Evolutionary conservation across 2,329 filamentous ascomycete genomes (phyloP).

Genomic region (Phialophora macrospora): DNA sequence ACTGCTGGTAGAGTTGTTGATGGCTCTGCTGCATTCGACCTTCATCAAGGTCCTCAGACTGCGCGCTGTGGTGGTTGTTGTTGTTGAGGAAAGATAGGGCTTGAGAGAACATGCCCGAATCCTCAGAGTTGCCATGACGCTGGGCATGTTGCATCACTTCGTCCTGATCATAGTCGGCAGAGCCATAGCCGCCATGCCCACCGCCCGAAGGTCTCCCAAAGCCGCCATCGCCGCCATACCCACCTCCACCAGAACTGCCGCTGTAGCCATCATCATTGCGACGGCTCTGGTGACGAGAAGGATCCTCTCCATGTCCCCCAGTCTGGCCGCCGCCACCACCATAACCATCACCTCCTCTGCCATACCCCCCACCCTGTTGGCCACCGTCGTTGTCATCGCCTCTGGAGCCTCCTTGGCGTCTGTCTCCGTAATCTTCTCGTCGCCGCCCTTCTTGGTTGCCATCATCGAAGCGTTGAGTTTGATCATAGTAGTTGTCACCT

Average conservation of each 20-base stretch:
- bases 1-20: slow-evolving; percentile 70
- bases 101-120: slow-evolving; percentile 61
- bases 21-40: slow-evolving; percentile 69
- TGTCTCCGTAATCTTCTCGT: slow-evolving; percentile 30
- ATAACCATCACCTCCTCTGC: slow-evolving; percentile 18
- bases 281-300: slow-evolving; percentile 25
- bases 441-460: slow-evolving; percentile 26
- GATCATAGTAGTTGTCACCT: slow-evolving; percentile 35
- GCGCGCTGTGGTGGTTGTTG: slow-evolving; percentile 57
- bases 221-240: slow-evolving; percentile 32
- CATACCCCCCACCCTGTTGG: background rate
- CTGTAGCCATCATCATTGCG: slow-evolving; percentile 32
- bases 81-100: slow-evolving; percentile 62
- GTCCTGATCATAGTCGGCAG: slow-evolving; percentile 56
- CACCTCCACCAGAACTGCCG: slow-evolving; percentile 38
- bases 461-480: slow-evolving; percentile 34
- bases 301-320: slow-evolving; percentile 18
- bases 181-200: slow-evolving; percentile 40
- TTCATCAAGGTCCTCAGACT: slow-evolving; percentile 60
- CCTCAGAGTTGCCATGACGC: slow-evolving; percentile 57
- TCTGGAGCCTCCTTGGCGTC: slow-evolving; percentile 26
- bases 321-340: background rate
- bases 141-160: slow-evolving; percentile 61
- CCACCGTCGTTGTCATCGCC: slow-evolving; percentile 28
- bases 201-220: slow-evolving; percentile 39